A percentile compares a stretch with the other conserved stretches of the same genome.
phyloP scores from a whole-genome alignment of 345 rosid genomes.

The Linum lewisii region DNA sequence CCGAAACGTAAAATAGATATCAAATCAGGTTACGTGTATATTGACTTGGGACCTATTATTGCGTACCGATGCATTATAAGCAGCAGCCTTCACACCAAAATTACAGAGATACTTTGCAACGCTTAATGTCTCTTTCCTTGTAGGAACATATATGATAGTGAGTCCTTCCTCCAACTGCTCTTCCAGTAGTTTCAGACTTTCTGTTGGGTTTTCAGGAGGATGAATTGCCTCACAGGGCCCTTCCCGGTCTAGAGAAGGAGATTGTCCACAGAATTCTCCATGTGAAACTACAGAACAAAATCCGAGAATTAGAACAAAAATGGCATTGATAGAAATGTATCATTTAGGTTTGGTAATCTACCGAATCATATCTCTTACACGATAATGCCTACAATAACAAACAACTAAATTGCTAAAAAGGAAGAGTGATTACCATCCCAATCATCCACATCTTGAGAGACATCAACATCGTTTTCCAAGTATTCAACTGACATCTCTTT shows the following conservation, averaged over 20 bases:
- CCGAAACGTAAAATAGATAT: not conserved
- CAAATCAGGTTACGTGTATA: not conserved
- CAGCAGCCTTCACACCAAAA: constrained; percentile 75
- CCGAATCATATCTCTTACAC: not conserved
- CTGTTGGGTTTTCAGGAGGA: constrained; percentile 28
- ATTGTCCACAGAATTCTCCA: constrained; percentile 53
- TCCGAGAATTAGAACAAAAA: constrained; percentile 8
- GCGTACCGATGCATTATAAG: constrained; percentile 73
- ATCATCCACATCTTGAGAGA: constrained; percentile 56
- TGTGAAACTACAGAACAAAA: constrained; percentile 46
- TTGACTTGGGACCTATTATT: not conserved
- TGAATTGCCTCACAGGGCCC: constrained; percentile 19
- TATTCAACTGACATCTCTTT: constrained; percentile 51
- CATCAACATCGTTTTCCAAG: constrained; percentile 65
- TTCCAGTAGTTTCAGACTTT: constrained; percentile 25
- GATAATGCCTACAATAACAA: constrained; percentile 1
- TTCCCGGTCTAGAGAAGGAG: constrained; percentile 22
- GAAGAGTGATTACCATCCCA: constrained; percentile 65
- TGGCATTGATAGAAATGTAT: not conserved
- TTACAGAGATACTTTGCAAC: constrained; percentile 56
- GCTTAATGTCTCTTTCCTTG: constrained; percentile 68
- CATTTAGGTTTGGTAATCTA: not conserved
- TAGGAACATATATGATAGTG: constrained; percentile 81
- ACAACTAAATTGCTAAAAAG: constrained; percentile 5
- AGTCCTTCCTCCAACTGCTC: constrained; percentile 50